Evolutionary conservation across 78 protist species (phyloP), one percentile per base, ranked within the genome.

Genomic region (Dictyostelium firmibasis): DNA sequence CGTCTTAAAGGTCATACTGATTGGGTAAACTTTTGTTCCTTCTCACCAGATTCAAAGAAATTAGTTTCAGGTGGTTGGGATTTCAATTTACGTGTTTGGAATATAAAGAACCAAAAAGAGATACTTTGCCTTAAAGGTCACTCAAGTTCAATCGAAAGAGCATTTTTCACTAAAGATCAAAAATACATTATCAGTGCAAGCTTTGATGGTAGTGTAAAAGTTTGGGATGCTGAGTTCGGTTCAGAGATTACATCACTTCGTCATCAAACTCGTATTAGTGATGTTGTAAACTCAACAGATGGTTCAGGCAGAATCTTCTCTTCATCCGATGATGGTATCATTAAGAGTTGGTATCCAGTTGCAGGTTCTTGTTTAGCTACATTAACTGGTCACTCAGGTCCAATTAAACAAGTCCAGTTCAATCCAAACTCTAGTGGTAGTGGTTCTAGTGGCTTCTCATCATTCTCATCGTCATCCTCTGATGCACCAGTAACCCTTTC

Each of bases 201-300:
- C 23, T 96, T 78, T 53, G 97, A 96, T 78, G 93, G 93, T 13
- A 75, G 91, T 20, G 81, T 96, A 33, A 84, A 79, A 43, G 74
- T 96, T 35, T 96, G 97, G 97, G 97, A 96, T 60, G 23, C 96
- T 31, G 60, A 53, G 18, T n/a, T 64, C 81, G 95, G 97, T 27
- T 31, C 64, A 11, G 97, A 96, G 27, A 44, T 87, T 14, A 88
- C 95, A 6, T 33, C 91, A 8, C 94, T 96, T 41, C 23, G 14
- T 11, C 97, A 96, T 41, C 13, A 35, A 8, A 33, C 86, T 14
- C 86, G 97, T 75, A 85, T 96, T 36, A 82, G 84, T 60, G 86
- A 83, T 44, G 83, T 91, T 31, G 79, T 78, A 8, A 18, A 20
- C 10, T 18, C 69, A 4, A 13, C n/a, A 7, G 84, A 77, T 20